Evolutionary conservation across 2,329 filamentous ascomycete genomes (phyloP).

Genomic region (Fusarium buharicum): DNA sequence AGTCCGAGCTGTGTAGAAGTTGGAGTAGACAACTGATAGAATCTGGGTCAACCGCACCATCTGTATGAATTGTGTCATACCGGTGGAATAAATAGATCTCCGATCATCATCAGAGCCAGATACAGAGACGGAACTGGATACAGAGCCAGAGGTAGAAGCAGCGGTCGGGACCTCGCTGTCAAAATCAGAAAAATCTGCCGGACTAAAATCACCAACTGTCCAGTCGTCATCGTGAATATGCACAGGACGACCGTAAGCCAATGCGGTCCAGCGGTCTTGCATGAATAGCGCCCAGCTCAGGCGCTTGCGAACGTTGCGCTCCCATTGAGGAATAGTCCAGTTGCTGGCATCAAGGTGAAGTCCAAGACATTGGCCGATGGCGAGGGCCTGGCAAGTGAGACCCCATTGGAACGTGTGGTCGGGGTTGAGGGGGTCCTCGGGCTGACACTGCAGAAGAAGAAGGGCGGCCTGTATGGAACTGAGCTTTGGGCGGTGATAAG

Average conservation of each 20-base stretch:
- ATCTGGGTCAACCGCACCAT: constrained; percentile 60
- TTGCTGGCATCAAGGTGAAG: constrained; percentile 65
- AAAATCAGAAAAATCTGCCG: constrained; percentile 50
- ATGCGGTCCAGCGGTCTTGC: constrained; percentile 66
- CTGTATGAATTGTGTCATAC: constrained; percentile 56
- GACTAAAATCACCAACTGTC: constrained; percentile 43
- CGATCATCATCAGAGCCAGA: constrained; percentile 44
- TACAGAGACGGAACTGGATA: constrained; percentile 29
- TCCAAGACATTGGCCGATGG: constrained; percentile 63
- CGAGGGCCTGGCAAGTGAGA: constrained; percentile 59
- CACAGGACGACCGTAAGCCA: constrained; percentile 46
- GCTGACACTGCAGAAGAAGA: constrained; percentile 45
- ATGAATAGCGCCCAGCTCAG: constrained; percentile 69
- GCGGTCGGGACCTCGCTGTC: constrained; percentile 29
- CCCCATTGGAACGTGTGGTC: constrained; percentile 50
- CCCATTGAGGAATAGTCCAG: constrained; percentile 68
- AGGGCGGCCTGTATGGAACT: constrained; percentile 47
- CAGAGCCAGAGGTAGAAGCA: constrained; percentile 16
- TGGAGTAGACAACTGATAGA: constrained; percentile 58
- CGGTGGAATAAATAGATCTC: constrained; percentile 51
- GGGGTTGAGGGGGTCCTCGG: constrained; percentile 50
- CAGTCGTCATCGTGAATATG: constrained; percentile 49
- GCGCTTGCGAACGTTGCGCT: constrained; percentile 65
- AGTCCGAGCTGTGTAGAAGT: constrained; percentile 54
- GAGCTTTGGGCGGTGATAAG: constrained; percentile 47